These are phyloP conservation scores for Colletotrichum nymphaeae DNA, from an alignment of 2,329 filamentous ascomycete species.

Conservation along the genomic window DNA sequence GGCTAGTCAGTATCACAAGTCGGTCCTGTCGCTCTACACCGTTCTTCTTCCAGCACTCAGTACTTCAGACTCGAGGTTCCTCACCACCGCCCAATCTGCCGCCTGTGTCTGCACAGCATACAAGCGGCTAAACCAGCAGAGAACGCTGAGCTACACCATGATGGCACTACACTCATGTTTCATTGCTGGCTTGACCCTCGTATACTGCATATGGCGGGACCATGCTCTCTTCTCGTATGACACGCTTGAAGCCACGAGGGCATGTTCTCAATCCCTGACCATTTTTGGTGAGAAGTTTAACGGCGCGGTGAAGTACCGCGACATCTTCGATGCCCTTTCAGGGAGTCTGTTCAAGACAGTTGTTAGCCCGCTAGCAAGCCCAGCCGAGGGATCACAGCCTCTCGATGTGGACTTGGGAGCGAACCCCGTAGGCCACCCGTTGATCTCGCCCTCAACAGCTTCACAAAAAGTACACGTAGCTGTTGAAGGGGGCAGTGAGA, in stretches of 20 bases:
- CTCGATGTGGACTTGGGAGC: constrained; percentile 1
- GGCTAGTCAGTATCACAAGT: constrained; percentile 41
- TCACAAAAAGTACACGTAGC: no score
- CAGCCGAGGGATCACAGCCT: not conserved
- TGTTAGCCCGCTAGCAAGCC: constrained; percentile 24
- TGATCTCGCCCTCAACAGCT: no score
- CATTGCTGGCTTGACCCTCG: constrained; percentile 42
- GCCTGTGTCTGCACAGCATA: constrained; percentile 43
- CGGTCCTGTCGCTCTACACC: constrained; percentile 39
- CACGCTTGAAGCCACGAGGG: constrained; percentile 41
- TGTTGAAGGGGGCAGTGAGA: not conserved
- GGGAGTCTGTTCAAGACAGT: constrained; percentile 39
- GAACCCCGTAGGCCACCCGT: no score
- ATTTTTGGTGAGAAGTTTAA: constrained; percentile 45
- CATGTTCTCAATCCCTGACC: constrained; percentile 42
- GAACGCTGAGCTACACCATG: constrained; percentile 45
- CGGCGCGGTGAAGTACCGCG: constrained; percentile 43
- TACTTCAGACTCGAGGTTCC: constrained; percentile 39
- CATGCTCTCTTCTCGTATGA: constrained; percentile 39
- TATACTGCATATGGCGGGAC: constrained; percentile 44
- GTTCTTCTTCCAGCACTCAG: constrained; percentile 39
- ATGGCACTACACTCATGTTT: constrained; percentile 45
- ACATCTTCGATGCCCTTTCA: constrained; percentile 43
- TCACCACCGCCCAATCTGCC: constrained; percentile 37
- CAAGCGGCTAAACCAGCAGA: constrained; percentile 44